Conservation (phyloP, 73 alveolate genomes). For the Diophrys appendiculata region DNA sequence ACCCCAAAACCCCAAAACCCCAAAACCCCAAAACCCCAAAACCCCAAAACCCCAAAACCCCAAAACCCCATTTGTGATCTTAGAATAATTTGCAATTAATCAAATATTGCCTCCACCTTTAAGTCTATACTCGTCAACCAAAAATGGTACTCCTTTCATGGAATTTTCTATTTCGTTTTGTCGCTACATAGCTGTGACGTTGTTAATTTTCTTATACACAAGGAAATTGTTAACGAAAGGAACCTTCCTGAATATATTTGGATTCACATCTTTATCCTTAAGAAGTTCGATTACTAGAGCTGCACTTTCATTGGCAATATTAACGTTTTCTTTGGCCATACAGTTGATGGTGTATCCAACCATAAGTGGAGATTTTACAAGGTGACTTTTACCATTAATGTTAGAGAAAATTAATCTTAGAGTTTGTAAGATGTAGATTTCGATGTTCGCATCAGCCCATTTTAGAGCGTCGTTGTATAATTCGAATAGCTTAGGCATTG, state of each 20-base stretch:
- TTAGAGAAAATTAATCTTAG: slow-evolving; percentile 18
- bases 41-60: no score
- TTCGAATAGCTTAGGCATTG: slow-evolving; percentile 51
- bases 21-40: no score
- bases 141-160: slow-evolving; percentile 21
- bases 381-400: slow-evolving; percentile 34
- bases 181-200: slow-evolving; percentile 18
- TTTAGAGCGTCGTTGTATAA: slow-evolving; percentile 33
- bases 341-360: slow-evolving; percentile 29
- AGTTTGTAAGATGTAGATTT: slow-evolving; percentile 32
- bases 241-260: slow-evolving; percentile 32
- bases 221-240: slow-evolving; percentile 35
- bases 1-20: no score
- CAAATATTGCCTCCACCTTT: background rate
- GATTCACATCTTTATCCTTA: slow-evolving; percentile 30
- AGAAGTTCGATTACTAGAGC: slow-evolving; percentile 32
- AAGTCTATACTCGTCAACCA: slow-evolving; percentile 18
- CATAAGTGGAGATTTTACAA: slow-evolving; percentile 36
- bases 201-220: slow-evolving; percentile 26
- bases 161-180: slow-evolving; percentile 32
- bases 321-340: slow-evolving; percentile 38
- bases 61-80: no score
- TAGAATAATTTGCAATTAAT: no score
- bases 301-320: slow-evolving; percentile 54
- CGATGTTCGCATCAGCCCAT: slow-evolving; percentile 57